A percentile compares a stretch with the other conserved stretches of the same genome.
These are phyloP conservation scores for Escallonia herrerae DNA, from an alignment of 129 eudicot species.

Conservation along the genomic window DNA sequence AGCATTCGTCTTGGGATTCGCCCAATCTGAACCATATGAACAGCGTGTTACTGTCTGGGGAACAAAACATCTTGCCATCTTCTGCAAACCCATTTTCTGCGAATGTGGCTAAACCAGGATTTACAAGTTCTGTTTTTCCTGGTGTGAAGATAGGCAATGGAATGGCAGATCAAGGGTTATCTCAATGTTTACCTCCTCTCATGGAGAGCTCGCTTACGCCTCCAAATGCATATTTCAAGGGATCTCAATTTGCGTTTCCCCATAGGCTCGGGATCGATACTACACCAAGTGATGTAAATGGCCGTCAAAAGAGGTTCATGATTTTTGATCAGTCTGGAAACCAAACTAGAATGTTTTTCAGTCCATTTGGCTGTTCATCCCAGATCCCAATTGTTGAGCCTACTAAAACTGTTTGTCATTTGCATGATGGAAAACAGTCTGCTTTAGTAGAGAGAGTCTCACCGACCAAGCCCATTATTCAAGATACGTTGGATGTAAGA, in stretches of 20 bases:
- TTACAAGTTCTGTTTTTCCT: slow-evolving; percentile 16
- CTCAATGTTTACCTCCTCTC: slow-evolving; percentile 5
- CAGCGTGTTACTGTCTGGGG: slow-evolving; percentile 11
- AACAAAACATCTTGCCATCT: slow-evolving; percentile 23
- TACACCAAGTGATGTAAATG: slow-evolving; percentile 13
- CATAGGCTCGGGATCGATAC: not conserved
- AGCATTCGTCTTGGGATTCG: slow-evolving; percentile 22
- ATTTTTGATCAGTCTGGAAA: slow-evolving; percentile 39
- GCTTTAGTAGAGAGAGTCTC: slow-evolving; percentile 6
- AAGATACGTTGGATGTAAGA: slow-evolving; percentile 23
- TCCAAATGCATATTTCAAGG: slow-evolving; percentile 8
- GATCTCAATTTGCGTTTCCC: slow-evolving; percentile 4
- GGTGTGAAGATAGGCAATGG: slow-evolving; percentile 12
- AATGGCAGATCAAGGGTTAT: slow-evolving; percentile 4
- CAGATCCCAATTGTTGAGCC: slow-evolving; percentile 12
- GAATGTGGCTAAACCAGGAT: slow-evolving; percentile 15
- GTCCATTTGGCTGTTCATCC: slow-evolving; percentile 22
- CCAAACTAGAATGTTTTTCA: slow-evolving; percentile 25
- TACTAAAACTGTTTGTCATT: not conserved
- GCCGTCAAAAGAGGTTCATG: slow-evolving; percentile 33
- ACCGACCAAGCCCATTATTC: slow-evolving; percentile 6
- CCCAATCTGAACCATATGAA: slow-evolving; percentile 18
- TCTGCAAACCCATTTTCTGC: slow-evolving; percentile 16
- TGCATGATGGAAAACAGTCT: not conserved
- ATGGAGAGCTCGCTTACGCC: slow-evolving; percentile 5